A percentile compares a stretch with the other conserved stretches of the same genome.
phyloP scores from a whole-genome alignment of 225 moss, liverwort and hornwort species.

The Straminergon stramineum region DNA sequence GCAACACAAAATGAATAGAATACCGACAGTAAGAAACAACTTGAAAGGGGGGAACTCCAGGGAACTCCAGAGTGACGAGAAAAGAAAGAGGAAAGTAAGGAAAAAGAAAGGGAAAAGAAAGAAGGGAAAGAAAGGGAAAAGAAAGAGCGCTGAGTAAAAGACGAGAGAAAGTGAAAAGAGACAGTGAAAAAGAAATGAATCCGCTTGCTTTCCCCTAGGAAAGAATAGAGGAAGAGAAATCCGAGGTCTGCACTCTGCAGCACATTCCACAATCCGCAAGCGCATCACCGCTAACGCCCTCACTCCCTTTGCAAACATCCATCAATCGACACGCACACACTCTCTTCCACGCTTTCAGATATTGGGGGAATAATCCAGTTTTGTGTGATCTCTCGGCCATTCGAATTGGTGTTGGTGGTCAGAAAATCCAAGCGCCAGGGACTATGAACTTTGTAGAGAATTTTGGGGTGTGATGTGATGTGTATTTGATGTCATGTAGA shows the following conservation, averaged over 20 bases:
- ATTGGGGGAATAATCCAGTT: background rate
- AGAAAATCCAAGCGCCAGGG: background rate
- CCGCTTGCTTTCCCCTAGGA: background rate
- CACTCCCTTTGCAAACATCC: background rate
- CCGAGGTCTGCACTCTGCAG: background rate
- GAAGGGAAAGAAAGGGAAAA: no score
- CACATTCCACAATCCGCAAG: background rate
- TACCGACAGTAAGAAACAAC: background rate
- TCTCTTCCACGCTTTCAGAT: background rate
- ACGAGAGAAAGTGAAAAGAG: background rate
- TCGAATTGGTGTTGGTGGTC: background rate
- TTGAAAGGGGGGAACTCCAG: background rate
- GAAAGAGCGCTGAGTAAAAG: no score
- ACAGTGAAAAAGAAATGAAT: background rate
- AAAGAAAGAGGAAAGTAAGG: background rate
- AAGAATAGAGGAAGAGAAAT: background rate
- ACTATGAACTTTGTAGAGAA: background rate
- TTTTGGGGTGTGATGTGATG: background rate
- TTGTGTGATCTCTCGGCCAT: background rate
- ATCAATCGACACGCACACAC: background rate
- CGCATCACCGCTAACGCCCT: background rate
- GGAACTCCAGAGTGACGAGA: background rate
- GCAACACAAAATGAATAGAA: background rate
- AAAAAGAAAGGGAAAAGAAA: background rate
- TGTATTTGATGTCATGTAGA: conserved; percentile 20